A percentile compares a stretch with the other conserved stretches of the same genome.
These are phyloP conservation scores for Prillingera fragicola DNA, from an alignment of 1,284 basidiomycete species.

Conservation along the genomic window DNA sequence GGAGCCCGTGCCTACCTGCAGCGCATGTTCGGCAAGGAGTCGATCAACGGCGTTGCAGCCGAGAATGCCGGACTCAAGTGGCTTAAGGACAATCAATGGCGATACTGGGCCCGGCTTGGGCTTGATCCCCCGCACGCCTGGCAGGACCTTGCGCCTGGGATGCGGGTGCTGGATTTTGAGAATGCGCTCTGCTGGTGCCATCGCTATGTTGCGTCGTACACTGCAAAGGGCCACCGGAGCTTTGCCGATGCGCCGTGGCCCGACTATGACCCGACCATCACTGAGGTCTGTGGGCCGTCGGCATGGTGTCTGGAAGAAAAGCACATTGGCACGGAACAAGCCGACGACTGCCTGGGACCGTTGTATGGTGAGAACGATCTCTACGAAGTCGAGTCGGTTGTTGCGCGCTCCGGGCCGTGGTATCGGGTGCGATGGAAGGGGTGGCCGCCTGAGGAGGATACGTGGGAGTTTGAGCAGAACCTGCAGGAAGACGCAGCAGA, in stretches of 20 bases:
- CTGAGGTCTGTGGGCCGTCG: constrained; percentile 9
- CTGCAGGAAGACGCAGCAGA: constrained; percentile 23
- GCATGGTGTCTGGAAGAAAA: constrained; percentile 28
- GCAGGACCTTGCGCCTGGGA: constrained; percentile 26
- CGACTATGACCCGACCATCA: constrained; percentile 4
- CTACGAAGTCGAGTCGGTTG: constrained; percentile 31
- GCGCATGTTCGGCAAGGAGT: constrained; percentile 23
- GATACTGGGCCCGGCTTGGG: constrained; percentile 26
- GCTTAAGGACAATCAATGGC: constrained; percentile 33
- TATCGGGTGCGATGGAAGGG: constrained; percentile 38
- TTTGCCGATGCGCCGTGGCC: constrained; percentile 17
- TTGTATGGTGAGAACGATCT: constrained; percentile 14
- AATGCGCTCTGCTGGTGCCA: constrained; percentile 36
- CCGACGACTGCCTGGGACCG: constrained; percentile 3
- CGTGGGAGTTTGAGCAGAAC: constrained; percentile 22
- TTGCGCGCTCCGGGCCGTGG: constrained; percentile 17
- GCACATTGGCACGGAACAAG: constrained; percentile 4
- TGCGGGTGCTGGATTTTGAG: constrained; percentile 32
- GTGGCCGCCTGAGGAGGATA: constrained; percentile 32
- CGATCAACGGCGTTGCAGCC: constrained; percentile 23
- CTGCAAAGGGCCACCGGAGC: constrained; percentile 3
- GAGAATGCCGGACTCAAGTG: constrained; percentile 31
- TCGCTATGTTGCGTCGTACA: constrained; percentile 23
- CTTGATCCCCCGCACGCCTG: constrained; percentile 28
- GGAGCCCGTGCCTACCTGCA: constrained; percentile 21